Conservation (phyloP, 2,329 filamentous ascomycete species). For the Aplosporella prunicola region DNA sequence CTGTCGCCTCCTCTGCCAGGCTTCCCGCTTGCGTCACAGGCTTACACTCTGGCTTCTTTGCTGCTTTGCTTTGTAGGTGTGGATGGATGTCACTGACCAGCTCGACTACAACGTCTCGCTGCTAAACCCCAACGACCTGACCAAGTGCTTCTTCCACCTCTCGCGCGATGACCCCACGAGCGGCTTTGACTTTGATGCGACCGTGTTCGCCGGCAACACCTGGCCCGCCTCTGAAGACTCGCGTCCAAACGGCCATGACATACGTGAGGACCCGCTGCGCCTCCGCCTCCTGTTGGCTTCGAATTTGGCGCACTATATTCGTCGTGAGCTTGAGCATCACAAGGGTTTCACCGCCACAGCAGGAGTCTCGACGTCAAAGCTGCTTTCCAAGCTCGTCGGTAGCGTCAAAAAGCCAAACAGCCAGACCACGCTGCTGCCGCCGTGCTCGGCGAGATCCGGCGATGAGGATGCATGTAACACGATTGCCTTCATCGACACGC, state of each 20-base stretch:
- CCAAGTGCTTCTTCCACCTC: conserved; percentile 70
- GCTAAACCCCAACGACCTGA: conserved; percentile 56
- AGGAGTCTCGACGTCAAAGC: conserved; percentile 79
- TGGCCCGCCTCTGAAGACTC: conserved; percentile 32
- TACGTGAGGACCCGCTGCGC: conserved; percentile 32
- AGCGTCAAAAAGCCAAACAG: conserved; percentile 75
- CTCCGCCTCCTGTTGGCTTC: conserved; percentile 66
- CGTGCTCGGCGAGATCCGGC: conserved; percentile 38
- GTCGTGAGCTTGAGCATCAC: conserved; percentile 60
- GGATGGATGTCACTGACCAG: conserved; percentile 76
- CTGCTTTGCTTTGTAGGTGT: conserved; percentile 47
- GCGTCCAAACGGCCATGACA: neutral
- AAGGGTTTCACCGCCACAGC: conserved; percentile 81
- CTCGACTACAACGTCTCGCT: conserved; percentile 69
- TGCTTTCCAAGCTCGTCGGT: conserved; percentile 76
- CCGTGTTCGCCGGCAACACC: conserved; percentile 53
- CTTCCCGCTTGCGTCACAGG: too few species aligned
- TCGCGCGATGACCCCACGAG: conserved; percentile 60
- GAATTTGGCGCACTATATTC: conserved; percentile 68
- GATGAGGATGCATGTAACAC: conserved; percentile 40
- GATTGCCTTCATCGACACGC: conserved; percentile 60
- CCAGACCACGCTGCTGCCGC: conserved; percentile 74
- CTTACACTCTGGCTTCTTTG: too few species aligned
- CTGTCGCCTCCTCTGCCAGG: too few species aligned
- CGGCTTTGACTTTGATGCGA: conserved; percentile 76